Evolutionary conservation across 163 green algal genomes (phyloP).

Genomic region (Chloroidium sp.): DNA sequence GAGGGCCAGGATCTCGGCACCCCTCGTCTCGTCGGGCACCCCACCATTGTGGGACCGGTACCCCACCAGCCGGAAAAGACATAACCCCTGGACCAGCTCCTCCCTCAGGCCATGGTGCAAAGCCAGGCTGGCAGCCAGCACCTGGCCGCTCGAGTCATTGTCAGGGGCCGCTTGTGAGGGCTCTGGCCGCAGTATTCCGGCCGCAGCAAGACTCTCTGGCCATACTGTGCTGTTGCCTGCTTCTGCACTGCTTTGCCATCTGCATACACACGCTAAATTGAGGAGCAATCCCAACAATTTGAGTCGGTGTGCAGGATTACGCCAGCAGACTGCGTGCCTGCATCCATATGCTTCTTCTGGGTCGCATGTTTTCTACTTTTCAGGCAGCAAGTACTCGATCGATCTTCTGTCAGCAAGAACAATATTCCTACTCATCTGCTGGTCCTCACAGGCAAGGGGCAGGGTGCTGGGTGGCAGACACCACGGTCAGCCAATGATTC

Average conservation of each 20-base stretch:
- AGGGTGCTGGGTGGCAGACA: no score
- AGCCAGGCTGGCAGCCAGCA: background rate
- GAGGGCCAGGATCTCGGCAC: conserved; percentile 5
- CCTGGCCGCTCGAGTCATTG: background rate
- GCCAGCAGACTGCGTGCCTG: no score
- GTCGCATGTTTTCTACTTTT: no score
- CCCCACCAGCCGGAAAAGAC: conserved; percentile 25
- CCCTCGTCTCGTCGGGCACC: background rate
- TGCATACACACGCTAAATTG: background rate
- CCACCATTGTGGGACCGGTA: background rate
- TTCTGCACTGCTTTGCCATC: background rate
- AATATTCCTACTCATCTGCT: no score
- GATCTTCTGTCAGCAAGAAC: no score
- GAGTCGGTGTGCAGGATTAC: no score
- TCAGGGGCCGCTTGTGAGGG: background rate
- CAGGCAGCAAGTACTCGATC: no score
- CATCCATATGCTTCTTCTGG: no score
- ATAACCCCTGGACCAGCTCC: conserved; percentile 24
- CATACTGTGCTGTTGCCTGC: background rate
- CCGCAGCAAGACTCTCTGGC: background rate
- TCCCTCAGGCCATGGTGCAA: conserved; percentile 16
- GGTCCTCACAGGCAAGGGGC: no score
- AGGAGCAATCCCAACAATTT: no score
- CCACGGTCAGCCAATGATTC: no score
- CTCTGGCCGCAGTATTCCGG: background rate